A percentile compares a stretch with the other conserved stretches of the same genome.
phyloP scores from a whole-genome alignment of 2,329 filamentous ascomycete genomes.

The Pseudocercospora fuligena region DNA sequence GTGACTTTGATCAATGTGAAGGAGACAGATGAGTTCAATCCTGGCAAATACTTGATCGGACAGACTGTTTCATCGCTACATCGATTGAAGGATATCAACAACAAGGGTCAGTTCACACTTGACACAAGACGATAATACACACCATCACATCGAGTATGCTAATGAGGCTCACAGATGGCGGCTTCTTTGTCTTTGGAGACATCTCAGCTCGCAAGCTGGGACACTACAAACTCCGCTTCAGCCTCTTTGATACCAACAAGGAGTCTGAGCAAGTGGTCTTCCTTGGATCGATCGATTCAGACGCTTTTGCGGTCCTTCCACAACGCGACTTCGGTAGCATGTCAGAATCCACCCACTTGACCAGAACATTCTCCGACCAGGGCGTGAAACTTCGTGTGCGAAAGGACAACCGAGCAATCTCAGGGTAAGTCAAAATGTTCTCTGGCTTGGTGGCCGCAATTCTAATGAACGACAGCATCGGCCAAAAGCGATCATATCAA shows the following conservation, averaged over 20 bases:
- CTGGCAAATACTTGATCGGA: slow-evolving; percentile 54
- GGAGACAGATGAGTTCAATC: slow-evolving; percentile 27
- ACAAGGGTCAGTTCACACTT: slow-evolving; percentile 21
- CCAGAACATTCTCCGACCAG: slow-evolving; percentile 82
- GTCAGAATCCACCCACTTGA: slow-evolving; percentile 79
- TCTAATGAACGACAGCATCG: slow-evolving; percentile 22
- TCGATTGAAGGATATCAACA: slow-evolving; percentile 69
- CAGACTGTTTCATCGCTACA: slow-evolving; percentile 81
- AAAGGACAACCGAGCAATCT: slow-evolving; percentile 70
- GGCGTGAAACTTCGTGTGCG: slow-evolving; percentile 80
- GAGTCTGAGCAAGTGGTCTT: slow-evolving; percentile 52
- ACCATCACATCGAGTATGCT: neutral
- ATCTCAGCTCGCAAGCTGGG: slow-evolving; percentile 78
- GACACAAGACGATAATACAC: neutral
- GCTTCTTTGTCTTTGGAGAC: slow-evolving; percentile 91
- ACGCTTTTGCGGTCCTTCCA: slow-evolving; percentile 62
- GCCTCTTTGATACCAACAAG: slow-evolving; percentile 73
- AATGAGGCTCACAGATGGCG: slow-evolving; percentile 63
- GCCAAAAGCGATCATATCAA: slow-evolving; percentile 28
- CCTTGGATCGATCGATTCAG: slow-evolving; percentile 62
- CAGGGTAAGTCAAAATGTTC: slow-evolving; percentile 18
- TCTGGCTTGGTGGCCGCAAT: neutral
- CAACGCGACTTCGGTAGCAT: slow-evolving; percentile 77
- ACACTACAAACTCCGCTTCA: slow-evolving; percentile 74
- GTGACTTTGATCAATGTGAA: slow-evolving; percentile 54